These are phyloP conservation scores for Saturnispora gosingensis DNA, from an alignment of 805 yeast species.

Conservation along the genomic window DNA sequence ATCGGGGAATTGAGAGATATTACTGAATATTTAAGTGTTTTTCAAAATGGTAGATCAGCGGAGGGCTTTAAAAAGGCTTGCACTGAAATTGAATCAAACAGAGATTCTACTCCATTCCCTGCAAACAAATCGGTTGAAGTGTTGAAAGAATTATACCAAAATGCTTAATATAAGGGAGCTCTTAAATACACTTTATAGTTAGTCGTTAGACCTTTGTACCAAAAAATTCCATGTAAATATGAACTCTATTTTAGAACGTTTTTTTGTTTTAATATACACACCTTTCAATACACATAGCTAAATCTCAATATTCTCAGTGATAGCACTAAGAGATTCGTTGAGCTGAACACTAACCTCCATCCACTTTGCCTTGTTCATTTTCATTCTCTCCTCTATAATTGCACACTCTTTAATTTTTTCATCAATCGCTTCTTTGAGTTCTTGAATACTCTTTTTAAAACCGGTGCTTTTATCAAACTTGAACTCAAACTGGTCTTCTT, in stretches of 20 bases:
- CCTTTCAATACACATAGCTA: constrained; percentile 1
- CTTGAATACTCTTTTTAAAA: constrained; percentile 17
- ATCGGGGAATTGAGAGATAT: constrained; percentile 34
- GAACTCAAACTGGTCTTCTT: constrained; percentile 18
- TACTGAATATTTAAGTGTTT: constrained; percentile 29
- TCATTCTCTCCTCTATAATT: constrained; percentile 14
- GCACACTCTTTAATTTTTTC: constrained; percentile 22
- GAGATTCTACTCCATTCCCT: constrained; percentile 14
- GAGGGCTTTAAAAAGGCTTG: constrained; percentile 30
- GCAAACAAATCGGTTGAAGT: constrained; percentile 6
- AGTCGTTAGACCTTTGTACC: neutral
- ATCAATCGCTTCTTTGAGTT: constrained; percentile 17
- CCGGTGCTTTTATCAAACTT: constrained; percentile 12
- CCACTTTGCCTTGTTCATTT: constrained; percentile 20
- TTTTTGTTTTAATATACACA: neutral
- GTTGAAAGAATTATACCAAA: constrained; percentile 4
- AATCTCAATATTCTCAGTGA: neutral
- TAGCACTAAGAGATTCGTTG: neutral
- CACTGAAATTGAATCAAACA: constrained; percentile 27
- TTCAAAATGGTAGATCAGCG: constrained; percentile 29
- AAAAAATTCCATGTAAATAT: constrained; percentile 2
- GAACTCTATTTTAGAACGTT: neutral
- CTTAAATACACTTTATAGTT: neutral
- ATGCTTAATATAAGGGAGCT: neutral
- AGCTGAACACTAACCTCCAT: constrained; percentile 12